A percentile compares a stretch with the other conserved stretches of the same genome.
phyloP scores from a whole-genome alignment of 2,329 filamentous ascomycete genomes.

The Xylariaceae sp. region DNA sequence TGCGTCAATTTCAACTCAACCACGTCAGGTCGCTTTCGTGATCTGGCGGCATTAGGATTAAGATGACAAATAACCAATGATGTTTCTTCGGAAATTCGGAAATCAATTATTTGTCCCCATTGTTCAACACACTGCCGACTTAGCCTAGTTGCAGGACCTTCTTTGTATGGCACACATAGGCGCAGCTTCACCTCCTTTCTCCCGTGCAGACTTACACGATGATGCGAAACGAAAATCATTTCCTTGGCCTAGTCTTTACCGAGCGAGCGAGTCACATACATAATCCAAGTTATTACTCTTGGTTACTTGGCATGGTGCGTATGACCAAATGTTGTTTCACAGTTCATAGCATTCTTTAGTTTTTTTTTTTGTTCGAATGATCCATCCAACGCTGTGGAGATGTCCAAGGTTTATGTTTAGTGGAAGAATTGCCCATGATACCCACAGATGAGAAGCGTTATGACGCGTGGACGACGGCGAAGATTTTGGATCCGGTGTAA shows the following conservation, averaged over 20 bases:
- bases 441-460: constrained; percentile 7
- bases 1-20: no score
- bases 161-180: neutral
- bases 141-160: neutral
- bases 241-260: neutral
- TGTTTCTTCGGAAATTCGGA: neutral
- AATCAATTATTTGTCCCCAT: neutral
- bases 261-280: neutral
- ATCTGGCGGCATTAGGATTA: neutral
- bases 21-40: neutral
- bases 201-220: neutral
- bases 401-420: neutral
- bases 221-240: neutral
- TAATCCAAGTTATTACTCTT: neutral
- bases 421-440: constrained; percentile 10
- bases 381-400: no score
- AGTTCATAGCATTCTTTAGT: constrained; percentile 6
- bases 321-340: neutral
- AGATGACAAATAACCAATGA: neutral
- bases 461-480: neutral
- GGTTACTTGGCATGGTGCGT: neutral
- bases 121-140: neutral
- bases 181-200: neutral
- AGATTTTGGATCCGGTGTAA: constrained; percentile 1
- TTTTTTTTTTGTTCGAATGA: neutral